A percentile compares a stretch with the other conserved stretches of the same genome.
These are phyloP conservation scores for Phoma sp. DNA, from an alignment of 2,329 filamentous ascomycete species.

Conservation along the genomic window DNA sequence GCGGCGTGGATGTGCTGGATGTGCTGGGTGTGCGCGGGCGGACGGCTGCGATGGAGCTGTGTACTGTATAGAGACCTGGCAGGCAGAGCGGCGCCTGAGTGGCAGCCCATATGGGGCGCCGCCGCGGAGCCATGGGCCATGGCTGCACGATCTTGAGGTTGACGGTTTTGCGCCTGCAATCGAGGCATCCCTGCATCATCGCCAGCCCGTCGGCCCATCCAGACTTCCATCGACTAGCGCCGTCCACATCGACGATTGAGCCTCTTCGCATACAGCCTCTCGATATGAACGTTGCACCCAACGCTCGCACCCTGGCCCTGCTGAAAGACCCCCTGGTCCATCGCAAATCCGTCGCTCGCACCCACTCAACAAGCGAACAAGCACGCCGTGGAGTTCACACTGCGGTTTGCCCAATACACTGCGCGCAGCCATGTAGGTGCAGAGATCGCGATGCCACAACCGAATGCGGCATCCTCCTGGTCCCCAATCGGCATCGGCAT, in stretches of 20 bases:
- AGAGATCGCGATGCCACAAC: not conserved
- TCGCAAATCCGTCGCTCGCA: too few relatives aligned
- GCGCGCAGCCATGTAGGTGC: too few relatives aligned
- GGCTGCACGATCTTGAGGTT: conserved; percentile 15
- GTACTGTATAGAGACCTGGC: not conserved
- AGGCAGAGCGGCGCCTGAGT: conserved; percentile 1
- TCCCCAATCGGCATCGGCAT: too few relatives aligned
- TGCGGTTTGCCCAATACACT: too few relatives aligned
- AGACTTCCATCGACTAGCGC: not conserved
- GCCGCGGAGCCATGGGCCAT: not conserved
- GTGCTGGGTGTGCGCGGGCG: not conserved
- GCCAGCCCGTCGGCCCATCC: not conserved
- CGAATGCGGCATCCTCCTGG: too few relatives aligned
- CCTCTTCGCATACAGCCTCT: not conserved
- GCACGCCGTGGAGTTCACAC: too few relatives aligned
- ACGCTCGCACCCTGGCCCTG: too few relatives aligned
- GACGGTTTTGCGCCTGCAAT: conserved; percentile 4
- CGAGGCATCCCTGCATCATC: conserved; percentile 6
- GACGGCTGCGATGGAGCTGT: not conserved
- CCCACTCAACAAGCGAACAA: too few relatives aligned
- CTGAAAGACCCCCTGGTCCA: too few relatives aligned
- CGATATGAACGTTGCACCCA: too few relatives aligned
- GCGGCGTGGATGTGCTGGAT: too few relatives aligned
- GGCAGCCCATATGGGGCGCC: conserved; percentile 1
- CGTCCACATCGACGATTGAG: conserved; percentile 10